phyloP scores from a whole-genome alignment of 2,329 filamentous ascomycete species.

The Xylaria arbuscula region DNA sequence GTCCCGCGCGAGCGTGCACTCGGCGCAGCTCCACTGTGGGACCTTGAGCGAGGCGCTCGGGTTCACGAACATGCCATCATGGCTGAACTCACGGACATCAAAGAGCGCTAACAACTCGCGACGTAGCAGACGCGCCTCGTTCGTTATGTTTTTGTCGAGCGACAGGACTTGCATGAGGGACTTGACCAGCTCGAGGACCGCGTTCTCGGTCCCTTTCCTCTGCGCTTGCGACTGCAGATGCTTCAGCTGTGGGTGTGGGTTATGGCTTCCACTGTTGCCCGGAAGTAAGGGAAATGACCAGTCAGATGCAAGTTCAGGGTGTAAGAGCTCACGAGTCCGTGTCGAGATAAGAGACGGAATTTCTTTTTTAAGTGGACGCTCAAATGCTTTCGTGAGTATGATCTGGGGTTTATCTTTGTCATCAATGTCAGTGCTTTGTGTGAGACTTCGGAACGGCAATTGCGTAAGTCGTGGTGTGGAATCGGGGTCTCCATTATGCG shows the following conservation, averaged over 20 bases:
- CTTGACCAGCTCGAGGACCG: slow-evolving; percentile 91
- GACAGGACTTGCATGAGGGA: slow-evolving; percentile 90
- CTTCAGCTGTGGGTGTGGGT: slow-evolving; percentile 59
- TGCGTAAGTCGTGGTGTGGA: slow-evolving; percentile 68
- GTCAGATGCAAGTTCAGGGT: slow-evolving; percentile 87
- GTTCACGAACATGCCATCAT: slow-evolving; percentile 88
- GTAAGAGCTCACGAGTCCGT: slow-evolving; percentile 88
- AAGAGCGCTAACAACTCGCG: slow-evolving; percentile 91
- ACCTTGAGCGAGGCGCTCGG: slow-evolving; percentile 81
- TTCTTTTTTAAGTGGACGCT: slow-evolving; percentile 90
- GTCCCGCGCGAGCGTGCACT: slow-evolving; percentile 89
- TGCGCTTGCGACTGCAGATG: slow-evolving; percentile 40
- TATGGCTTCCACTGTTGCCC: slow-evolving; percentile 62
- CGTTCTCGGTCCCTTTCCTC: slow-evolving; percentile 64
- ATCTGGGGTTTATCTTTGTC: slow-evolving; percentile 70
- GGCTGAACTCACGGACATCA: slow-evolving; percentile 92
- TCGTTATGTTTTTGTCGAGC: slow-evolving; percentile 88
- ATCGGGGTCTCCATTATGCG: slow-evolving; percentile 62
- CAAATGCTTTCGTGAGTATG: slow-evolving; percentile 83
- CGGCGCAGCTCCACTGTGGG: slow-evolving; percentile 82
- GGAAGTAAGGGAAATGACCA: slow-evolving; percentile 87
- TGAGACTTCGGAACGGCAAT: slow-evolving; percentile 64
- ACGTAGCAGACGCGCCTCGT: slow-evolving; percentile 87
- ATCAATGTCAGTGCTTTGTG: slow-evolving; percentile 62
- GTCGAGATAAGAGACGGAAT: slow-evolving; percentile 83